Evolutionary conservation across 192 early-diverging fungal genomes (phyloP).

Genomic region (Backusella circina): DNA sequence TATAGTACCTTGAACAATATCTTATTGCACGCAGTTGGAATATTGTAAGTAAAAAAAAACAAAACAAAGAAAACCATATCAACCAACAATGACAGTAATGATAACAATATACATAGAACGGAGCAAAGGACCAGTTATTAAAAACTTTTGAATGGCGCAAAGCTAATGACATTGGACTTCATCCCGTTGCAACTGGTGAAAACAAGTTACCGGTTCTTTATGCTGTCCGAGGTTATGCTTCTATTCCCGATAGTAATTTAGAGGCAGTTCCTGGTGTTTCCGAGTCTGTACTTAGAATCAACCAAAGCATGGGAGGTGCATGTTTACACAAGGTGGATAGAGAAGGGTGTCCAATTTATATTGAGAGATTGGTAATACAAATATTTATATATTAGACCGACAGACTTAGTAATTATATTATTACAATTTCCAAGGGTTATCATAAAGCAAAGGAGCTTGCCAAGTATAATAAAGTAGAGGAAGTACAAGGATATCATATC

Average conservation of each 20-base stretch:
- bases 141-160: conserved; percentile 63
- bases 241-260: conserved; percentile 63
- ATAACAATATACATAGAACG: conserved; percentile 40
- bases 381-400: neutral
- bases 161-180: conserved; percentile 50
- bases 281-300: conserved; percentile 61
- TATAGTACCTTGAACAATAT: conserved; percentile 14
- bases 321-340: conserved; percentile 88
- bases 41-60: neutral
- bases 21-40: conserved; percentile 21
- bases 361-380: conserved; percentile 77
- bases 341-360: conserved; percentile 85
- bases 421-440: conserved; percentile 39
- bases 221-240: conserved; percentile 60
- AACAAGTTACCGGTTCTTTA: conserved; percentile 62
- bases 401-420: neutral
- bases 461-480: conserved; percentile 53
- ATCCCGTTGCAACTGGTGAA: conserved; percentile 52
- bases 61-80: neutral
- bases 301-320: conserved; percentile 65
- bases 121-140: conserved; percentile 54
- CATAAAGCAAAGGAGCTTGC: conserved; percentile 65
- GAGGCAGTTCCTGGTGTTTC: conserved; percentile 50
- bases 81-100: neutral
- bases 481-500: conserved; percentile 65